These are phyloP conservation scores for Ophiosphaerella narmari DNA, from an alignment of 2,329 filamentous ascomycete species.

Conservation along the genomic window DNA sequence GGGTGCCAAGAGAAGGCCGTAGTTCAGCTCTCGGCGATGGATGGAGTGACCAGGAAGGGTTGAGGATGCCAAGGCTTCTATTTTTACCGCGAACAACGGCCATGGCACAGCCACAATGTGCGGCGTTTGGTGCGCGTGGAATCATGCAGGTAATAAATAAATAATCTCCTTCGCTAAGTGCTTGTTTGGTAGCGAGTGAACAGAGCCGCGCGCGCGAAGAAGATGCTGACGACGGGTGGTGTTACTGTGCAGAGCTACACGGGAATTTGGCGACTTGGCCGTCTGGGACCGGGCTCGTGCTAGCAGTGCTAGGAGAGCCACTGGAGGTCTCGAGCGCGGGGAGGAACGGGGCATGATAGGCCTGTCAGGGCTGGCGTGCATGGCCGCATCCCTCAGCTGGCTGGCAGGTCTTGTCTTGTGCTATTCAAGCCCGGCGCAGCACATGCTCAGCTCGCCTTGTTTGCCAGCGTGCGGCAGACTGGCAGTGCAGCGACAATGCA, in stretches of 20 bases:
- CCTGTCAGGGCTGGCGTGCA: constrained; percentile 4
- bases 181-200: background rate
- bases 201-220: background rate
- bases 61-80: constrained; percentile 8
- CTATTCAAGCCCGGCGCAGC: background rate
- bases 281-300: background rate
- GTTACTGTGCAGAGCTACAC: background rate
- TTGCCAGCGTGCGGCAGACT: no score
- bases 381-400: constrained; percentile 8
- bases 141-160: no score
- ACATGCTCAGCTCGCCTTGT: background rate
- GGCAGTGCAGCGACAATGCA: no score
- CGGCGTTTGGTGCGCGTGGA: background rate
- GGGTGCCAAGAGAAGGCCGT: no score
- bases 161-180: background rate
- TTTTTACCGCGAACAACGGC: constrained; percentile 4
- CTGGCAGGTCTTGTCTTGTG: background rate
- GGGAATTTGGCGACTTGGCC: constrained; percentile 3
- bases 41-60: background rate
- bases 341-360: background rate
- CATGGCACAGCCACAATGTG: constrained; percentile 9
- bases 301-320: constrained; percentile 5
- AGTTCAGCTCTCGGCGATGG: no score
- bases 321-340: constrained; percentile 6
- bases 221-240: no score